Evolutionary conservation across 345 rosid species (phyloP), one percentile per base, ranked within the genome.

Genomic region (Salix koriyanagi): DNA sequence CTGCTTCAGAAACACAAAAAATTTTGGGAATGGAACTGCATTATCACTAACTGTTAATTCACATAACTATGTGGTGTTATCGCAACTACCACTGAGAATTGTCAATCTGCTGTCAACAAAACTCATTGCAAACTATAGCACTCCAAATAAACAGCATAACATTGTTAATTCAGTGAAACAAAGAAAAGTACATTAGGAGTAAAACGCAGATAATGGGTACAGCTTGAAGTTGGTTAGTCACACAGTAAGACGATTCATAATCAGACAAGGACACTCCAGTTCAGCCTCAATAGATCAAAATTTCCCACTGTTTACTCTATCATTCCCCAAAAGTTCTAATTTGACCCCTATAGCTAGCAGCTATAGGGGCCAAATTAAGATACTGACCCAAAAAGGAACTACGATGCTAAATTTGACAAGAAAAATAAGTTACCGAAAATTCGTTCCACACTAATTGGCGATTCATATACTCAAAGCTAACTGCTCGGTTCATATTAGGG

Each of bases 381-480:
- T 25, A 32, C 44, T 69, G 21, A 2, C 14, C 39, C 34, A 62
- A 65, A 13, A 50, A 5, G 65, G 12, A 60, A 15, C 19, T 19
- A 13, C 6, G 18, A 56, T 26, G 44, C n/a, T 26, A 41, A 65
- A 70, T 46, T 36, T 36, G 37, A 71, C 54, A 66, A 48, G 67
- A 82, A 67, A 81, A 75, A 78, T 67, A 70, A 81, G 79, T 85
- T 92, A 94, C 98, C 88, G 95, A 96, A 79, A 96, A 96, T 83
- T 96, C 98, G 83, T 96, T 96, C 99, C 98, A 96, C 84, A 96
- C 98, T 77, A 96, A 86, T 77, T 94, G 98, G 58, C 96, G 93
- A 82, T 96, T 92, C 98, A 94, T 92, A 88, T 96, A 94, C 91
- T 96, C 97, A 61, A 96, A 96, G 90, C 98, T 96, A 78, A 96